Evolutionary conservation across 768 basidiomycete species (phyloP), one percentile per base, ranked within the genome.

Genomic region (Pleurotus ostreatus): DNA sequence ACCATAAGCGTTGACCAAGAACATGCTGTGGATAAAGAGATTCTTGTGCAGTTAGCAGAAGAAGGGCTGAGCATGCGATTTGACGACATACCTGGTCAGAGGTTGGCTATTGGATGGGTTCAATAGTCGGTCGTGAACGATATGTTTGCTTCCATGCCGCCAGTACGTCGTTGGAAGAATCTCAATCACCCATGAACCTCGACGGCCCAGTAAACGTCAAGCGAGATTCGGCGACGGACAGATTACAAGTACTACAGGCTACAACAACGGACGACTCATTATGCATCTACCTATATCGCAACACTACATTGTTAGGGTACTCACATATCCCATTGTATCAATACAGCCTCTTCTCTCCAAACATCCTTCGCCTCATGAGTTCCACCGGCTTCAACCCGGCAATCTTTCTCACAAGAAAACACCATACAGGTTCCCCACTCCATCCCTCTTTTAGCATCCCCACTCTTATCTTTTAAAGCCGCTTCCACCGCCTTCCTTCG

Each of bases 351-450:
- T 65, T 93, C 92, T 51, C 77, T 76, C 90, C 90, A 93, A 45
- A 71, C 73, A 25, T 79, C 77, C 41, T 72, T 75, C 39, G 69
- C 72, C 23, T 75, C 74, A 23, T 20, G 15, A 55, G 67, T 70
- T 8, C 73, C 74, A 4, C 70, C 74, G 20, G 71, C 75, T 44
- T 70, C 73, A 53, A 72, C 54, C 64, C 82, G 84, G 66, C 94
- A 97, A 67, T 96, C 92, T 46, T 78, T 78, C 63, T 80, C 80
- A 65, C 96, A 98, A 1, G 89, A 89, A 71, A 94, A 96, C 8
- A 98, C 78, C 74, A 96, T 75, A 56, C 88, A 85, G 1, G 90
- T 95, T 0, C 96, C 96, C 93, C 94, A 98, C 57, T 95, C 93
- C 92, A 98, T 94, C 0, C 87, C 88, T 41, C 74, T 71, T 51